A percentile compares a stretch with the other conserved stretches of the same genome.
phyloP scores from a whole-genome alignment of 495 filamentous ascomycete species.

The Penicillium canariense region DNA sequence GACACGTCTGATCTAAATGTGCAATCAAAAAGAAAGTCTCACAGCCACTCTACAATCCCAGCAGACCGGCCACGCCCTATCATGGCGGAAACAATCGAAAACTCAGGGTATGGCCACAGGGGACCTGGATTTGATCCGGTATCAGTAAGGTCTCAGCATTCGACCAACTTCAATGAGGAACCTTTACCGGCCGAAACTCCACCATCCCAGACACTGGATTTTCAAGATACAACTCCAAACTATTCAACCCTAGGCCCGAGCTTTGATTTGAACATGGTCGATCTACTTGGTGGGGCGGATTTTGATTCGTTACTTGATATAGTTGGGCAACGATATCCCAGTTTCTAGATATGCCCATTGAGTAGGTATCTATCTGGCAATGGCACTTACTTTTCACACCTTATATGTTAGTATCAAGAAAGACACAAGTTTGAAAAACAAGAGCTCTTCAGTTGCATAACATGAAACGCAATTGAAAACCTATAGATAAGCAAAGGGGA shows the following conservation, averaged over 20 bases:
- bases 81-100: neutral
- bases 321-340: constrained; percentile 38
- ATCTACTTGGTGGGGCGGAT: constrained; percentile 37
- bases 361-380: too few species aligned
- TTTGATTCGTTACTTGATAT: constrained; percentile 41
- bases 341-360: constrained; percentile 21
- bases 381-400: too few species aligned
- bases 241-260: constrained; percentile 22
- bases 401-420: too few species aligned
- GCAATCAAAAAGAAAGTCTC: neutral
- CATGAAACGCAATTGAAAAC: neutral
- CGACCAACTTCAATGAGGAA: neutral
- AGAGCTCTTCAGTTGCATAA: too few species aligned
- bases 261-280: constrained; percentile 40
- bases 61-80: neutral
- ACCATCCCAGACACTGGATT: constrained; percentile 7
- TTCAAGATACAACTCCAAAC: constrained; percentile 11
- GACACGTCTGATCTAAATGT: neutral
- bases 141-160: neutral
- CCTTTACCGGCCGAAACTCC: neutral
- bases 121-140: neutral
- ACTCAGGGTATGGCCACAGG: neutral
- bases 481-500: neutral
- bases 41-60: neutral
- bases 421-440: neutral